A percentile compares a stretch with the other conserved stretches of the same genome.
These are phyloP conservation scores for Pythium utonaiense DNA, from an alignment of 352 stramenopile species.

Conservation along the genomic window DNA sequence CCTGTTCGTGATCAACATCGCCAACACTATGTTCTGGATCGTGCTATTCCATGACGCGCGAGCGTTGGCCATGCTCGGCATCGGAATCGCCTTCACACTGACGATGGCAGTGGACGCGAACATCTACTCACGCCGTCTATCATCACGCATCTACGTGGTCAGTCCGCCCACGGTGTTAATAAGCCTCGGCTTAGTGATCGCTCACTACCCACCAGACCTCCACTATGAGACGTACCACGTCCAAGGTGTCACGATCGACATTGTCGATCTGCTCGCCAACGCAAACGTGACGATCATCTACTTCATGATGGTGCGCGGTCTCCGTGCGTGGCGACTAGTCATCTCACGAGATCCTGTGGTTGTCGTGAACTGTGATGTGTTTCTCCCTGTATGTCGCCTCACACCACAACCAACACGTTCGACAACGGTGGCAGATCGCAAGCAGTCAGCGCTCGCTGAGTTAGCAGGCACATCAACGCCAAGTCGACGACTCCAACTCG, in stretches of 20 bases:
- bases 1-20: constrained; percentile 1
- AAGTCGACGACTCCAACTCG: background rate
- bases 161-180: background rate
- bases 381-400: background rate
- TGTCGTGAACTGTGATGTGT: constrained; percentile 3
- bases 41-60: background rate
- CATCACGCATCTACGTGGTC: background rate
- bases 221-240: background rate
- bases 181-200: background rate
- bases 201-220: background rate
- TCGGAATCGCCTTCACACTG: background rate
- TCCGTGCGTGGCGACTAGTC: background rate
- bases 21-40: background rate
- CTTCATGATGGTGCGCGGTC: constrained; percentile 2
- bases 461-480: background rate
- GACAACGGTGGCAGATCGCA: no score
- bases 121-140: constrained; percentile 7
- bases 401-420: background rate
- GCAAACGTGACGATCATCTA: constrained; percentile 5
- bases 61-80: background rate
- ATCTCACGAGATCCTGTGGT: no score
- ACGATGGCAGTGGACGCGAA: constrained; percentile 4
- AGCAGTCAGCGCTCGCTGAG: background rate
- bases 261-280: constrained; percentile 4
- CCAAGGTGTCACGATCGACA: background rate